These are phyloP conservation scores for Bretschneidera sinensis DNA, from an alignment of 345 rosid genomes.

Conservation along the genomic window DNA sequence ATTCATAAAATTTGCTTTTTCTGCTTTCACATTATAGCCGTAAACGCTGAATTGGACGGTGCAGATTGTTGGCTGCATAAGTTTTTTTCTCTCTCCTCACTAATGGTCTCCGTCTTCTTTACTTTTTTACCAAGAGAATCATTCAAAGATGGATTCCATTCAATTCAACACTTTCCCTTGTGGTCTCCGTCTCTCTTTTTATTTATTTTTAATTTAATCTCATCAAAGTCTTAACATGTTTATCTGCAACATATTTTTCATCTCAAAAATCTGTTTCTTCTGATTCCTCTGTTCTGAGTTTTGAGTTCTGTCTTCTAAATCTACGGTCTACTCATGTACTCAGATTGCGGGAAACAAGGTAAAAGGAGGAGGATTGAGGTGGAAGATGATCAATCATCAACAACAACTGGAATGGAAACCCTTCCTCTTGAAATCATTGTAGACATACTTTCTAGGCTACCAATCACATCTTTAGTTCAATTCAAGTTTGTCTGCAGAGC, in stretches of 20 bases:
- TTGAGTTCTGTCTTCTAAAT: too few relatives aligned
- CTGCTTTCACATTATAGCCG: not conserved
- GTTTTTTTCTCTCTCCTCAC: not conserved
- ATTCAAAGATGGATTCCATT: slow-evolving; percentile 38
- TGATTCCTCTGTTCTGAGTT: slow-evolving; percentile 12
- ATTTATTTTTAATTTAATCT: slow-evolving; percentile 20
- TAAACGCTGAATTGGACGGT: too few relatives aligned
- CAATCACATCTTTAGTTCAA: slow-evolving; percentile 47
- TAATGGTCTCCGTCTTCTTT: too few relatives aligned
- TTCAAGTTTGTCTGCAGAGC: slow-evolving; percentile 48
- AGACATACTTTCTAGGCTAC: slow-evolving; percentile 62
- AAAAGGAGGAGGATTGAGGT: slow-evolving; percentile 27
- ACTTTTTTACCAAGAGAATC: slow-evolving; percentile 19
- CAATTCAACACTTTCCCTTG: slow-evolving; percentile 26
- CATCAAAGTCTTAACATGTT: slow-evolving; percentile 23
- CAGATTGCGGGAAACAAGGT: slow-evolving; percentile 15
- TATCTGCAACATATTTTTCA: slow-evolving; percentile 19
- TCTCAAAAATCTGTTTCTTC: slow-evolving; percentile 6
- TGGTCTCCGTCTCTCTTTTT: slow-evolving; percentile 28
- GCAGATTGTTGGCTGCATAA: slow-evolving; percentile 18
- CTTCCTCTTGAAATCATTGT: slow-evolving; percentile 56
- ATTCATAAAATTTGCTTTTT: slow-evolving; percentile 16
- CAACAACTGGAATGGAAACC: slow-evolving; percentile 29
- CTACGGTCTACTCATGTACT: slow-evolving; percentile 28
- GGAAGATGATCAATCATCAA: slow-evolving; percentile 10